These are phyloP conservation scores for Ophiostoma piceae DNA, from an alignment of 2,329 filamentous ascomycete genomes.

Conservation along the genomic window DNA sequence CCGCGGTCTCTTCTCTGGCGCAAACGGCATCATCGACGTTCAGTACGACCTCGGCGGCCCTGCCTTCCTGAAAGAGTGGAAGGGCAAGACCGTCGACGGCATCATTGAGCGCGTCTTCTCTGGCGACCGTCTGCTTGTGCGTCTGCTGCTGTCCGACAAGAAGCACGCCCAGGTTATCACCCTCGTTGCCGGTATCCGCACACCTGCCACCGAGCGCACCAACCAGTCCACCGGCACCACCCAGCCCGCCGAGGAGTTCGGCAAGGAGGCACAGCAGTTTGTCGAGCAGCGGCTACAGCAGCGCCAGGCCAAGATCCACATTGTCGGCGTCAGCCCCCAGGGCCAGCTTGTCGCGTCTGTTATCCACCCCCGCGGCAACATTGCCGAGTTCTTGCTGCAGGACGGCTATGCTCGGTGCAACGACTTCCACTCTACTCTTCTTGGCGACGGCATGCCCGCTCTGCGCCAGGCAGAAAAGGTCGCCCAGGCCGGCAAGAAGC, in stretches of 20 bases:
- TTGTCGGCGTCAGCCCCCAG: constrained; percentile 84
- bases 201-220: constrained; percentile 81
- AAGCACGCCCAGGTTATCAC: constrained; percentile 87
- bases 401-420: constrained; percentile 88
- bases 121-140: constrained; percentile 82
- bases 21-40: constrained; percentile 64
- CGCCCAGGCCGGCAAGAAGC: constrained; percentile 70
- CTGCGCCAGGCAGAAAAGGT: constrained; percentile 81
- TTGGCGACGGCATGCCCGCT: constrained; percentile 80
- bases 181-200: constrained; percentile 80
- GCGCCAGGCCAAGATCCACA: constrained; percentile 72
- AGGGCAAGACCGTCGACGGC: constrained; percentile 76
- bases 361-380: constrained; percentile 84
- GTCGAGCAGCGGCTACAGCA: constrained; percentile 83
- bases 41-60: constrained; percentile 75
- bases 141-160: constrained; percentile 72
- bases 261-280: constrained; percentile 81
- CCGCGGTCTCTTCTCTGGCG: constrained; percentile 74
- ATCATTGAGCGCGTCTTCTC: constrained; percentile 87
- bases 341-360: constrained; percentile 85
- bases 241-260: constrained; percentile 81
- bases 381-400: constrained; percentile 83
- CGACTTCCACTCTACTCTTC: constrained; percentile 89
- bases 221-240: constrained; percentile 72
- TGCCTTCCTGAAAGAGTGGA: constrained; percentile 76